Conservation (phyloP, 306 rosid species). For the Betula pendula region DNA sequence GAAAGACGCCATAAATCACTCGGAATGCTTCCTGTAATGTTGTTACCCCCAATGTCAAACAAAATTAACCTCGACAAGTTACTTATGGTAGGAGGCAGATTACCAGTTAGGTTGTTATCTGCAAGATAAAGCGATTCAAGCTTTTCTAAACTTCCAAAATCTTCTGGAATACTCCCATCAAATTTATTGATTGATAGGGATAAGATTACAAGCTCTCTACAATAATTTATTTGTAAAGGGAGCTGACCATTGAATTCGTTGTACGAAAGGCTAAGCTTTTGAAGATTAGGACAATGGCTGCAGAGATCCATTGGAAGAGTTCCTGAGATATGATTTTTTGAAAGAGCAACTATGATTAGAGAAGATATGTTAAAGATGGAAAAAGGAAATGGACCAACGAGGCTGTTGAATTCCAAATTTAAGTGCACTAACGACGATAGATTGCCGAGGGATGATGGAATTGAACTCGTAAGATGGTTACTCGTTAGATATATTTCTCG, state of each 20-base stretch:
- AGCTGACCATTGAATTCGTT: background rate
- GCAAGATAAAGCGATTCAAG: background rate
- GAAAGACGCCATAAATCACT: background rate
- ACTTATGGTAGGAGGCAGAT: background rate
- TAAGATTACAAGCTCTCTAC: background rate
- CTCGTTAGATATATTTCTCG: fast-evolving
- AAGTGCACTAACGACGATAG: background rate
- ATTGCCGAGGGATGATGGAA: background rate
- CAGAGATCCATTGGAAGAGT: constrained; percentile 1
- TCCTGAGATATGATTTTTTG: background rate
- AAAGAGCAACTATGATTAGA: background rate
- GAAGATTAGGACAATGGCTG: background rate
- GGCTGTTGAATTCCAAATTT: fast-evolving
- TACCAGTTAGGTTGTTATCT: background rate
- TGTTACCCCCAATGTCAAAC: fast-evolving
- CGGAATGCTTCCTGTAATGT: background rate
- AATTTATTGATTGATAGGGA: background rate
- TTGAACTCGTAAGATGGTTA: background rate
- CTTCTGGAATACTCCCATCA: background rate
- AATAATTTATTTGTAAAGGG: background rate
- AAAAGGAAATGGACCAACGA: background rate
- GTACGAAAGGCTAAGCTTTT: fast-evolving
- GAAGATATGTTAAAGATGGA: background rate
- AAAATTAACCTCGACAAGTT: background rate
- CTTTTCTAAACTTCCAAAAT: background rate